Evolutionary conservation across 495 filamentous ascomycete species (phyloP), one percentile per base, ranked within the genome.

Genomic region (Symbiotaphrina buchneri): DNA sequence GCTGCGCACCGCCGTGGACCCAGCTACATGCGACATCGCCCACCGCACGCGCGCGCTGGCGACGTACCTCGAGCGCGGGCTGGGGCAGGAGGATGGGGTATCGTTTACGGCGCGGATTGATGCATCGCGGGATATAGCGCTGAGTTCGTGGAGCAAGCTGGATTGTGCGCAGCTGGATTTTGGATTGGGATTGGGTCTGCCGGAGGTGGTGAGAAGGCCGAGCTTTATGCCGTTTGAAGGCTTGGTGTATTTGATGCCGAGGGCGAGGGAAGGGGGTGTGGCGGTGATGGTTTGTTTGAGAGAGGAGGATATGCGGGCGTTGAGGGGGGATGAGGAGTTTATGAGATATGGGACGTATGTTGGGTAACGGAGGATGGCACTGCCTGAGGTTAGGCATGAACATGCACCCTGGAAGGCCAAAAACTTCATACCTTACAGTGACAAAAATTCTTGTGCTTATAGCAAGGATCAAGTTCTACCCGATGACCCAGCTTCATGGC

Each of bases 111-210:
- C 44, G 6, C 34, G 37, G 5, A 27, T 56, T 22, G 45, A 51
- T 18, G 36, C 36, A 17, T 42, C 47, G 0, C 34, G 30, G 14
- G 63, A 65, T 33, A 35, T 67, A 6, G 53, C 58, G 50, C 27
- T 68, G 3, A 63, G 56, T 39, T 69, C 61, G 6, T 71, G 62
- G 66, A 47, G 56, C 0, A 56, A 58, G 24, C 30, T 58, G 13
- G 39, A 52, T 11, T 54, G 41, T 37, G 61, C 59, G 36, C 39
- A 45, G 0, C 41, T 59, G 7, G 56, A 66, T 38, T 68, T 66
- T 23, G 46, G 47, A n/a, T 21, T 59, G 4, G 56, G 52, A 5
- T 38, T 67, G 13, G 67, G 63, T 0, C 46, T 40, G 26, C 59
- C 63, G 2, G 52, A 53, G 29, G 46, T 51, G 5, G 62, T 65